A percentile compares a stretch with the other conserved stretches of the same genome.
These are phyloP conservation scores for Talaromyces ruber DNA, from an alignment of 495 filamentous ascomycete species.

Conservation along the genomic window DNA sequence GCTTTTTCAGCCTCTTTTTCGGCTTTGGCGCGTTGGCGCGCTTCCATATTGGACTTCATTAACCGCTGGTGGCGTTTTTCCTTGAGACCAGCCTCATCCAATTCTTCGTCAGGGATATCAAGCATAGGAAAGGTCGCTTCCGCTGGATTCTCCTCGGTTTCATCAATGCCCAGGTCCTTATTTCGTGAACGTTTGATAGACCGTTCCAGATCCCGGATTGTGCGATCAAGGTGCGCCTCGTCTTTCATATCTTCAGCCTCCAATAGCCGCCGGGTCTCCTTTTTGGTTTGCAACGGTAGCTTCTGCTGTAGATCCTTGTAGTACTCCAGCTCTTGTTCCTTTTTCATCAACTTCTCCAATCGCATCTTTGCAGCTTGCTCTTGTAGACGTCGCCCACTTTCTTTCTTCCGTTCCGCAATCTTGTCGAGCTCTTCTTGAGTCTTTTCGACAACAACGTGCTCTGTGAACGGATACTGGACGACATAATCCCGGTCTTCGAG, in stretches of 20 bases:
- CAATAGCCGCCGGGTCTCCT: slow-evolving; percentile 74
- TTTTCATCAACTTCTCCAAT: slow-evolving; percentile 85
- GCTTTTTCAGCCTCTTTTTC: slow-evolving; percentile 92
- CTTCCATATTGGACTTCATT: slow-evolving; percentile 89
- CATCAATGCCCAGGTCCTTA: slow-evolving; percentile 80
- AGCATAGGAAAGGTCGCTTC: slow-evolving; percentile 78
- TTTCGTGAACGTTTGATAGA: slow-evolving; percentile 80
- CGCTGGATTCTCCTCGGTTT: slow-evolving; percentile 65
- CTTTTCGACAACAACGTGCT: slow-evolving; percentile 81
- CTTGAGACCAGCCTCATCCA: slow-evolving; percentile 85
- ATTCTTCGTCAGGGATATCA: slow-evolving; percentile 81
- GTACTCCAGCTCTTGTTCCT: slow-evolving; percentile 92
- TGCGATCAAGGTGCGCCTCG: slow-evolving; percentile 69
- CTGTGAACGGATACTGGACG: slow-evolving; percentile 87
- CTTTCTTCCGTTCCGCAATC: slow-evolving; percentile 85
- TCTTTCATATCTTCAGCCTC: slow-evolving; percentile 90
- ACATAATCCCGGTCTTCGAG: slow-evolving; percentile 82
- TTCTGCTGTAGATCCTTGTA: slow-evolving; percentile 71
- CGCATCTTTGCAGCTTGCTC: slow-evolving; percentile 97
- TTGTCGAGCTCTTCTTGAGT: slow-evolving; percentile 82
- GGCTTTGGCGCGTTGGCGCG: slow-evolving; percentile 79
- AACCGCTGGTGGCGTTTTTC: slow-evolving; percentile 86
- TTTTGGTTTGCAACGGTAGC: slow-evolving; percentile 67
- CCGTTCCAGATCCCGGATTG: slow-evolving; percentile 80
- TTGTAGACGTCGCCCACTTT: slow-evolving; percentile 83